These are phyloP conservation scores for Plasmodium vivax DNA, from an alignment of 169 alveolate genomes.

Conservation along the genomic window DNA sequence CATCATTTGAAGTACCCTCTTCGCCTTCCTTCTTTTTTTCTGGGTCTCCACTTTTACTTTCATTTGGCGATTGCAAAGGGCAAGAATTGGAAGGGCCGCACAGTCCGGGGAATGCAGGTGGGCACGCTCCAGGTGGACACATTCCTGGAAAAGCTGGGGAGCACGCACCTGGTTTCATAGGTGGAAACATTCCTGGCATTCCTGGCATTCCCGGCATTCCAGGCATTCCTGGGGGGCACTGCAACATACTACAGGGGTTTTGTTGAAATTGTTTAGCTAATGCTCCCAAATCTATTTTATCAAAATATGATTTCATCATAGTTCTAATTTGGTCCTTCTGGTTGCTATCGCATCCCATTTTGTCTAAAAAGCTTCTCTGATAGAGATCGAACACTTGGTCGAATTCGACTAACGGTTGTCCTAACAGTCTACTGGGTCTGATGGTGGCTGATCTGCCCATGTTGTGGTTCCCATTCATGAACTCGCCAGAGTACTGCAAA, in stretches of 20 bases:
- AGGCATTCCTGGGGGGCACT: not conserved
- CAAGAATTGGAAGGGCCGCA: not conserved
- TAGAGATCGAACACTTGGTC: conserved; percentile 12
- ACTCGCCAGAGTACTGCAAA: not conserved
- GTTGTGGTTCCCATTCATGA: not conserved
- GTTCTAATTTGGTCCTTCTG: conserved; percentile 9
- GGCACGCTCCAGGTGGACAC: not conserved
- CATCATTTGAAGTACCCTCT: not conserved
- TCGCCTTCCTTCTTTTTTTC: not conserved
- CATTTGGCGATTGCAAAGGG: not conserved
- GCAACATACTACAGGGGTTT: not conserved
- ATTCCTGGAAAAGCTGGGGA: no score
- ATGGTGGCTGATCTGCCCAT: not conserved
- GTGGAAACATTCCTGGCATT: no score
- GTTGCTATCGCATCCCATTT: conserved; percentile 26
- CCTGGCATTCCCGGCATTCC: no score
- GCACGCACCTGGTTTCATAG: no score
- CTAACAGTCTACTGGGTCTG: not conserved
- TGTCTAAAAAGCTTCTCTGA: conserved; percentile 7
- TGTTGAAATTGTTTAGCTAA: conserved; percentile 4
- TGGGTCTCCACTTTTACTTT: not conserved
- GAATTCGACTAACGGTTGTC: conserved; percentile 4
- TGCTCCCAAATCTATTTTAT: conserved; percentile 14
- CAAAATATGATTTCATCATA: conserved; percentile 19
- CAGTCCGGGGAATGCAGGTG: not conserved